phyloP scores from a whole-genome alignment of 1,139 yeast genomes.

The Protomyces inundatus region DNA sequence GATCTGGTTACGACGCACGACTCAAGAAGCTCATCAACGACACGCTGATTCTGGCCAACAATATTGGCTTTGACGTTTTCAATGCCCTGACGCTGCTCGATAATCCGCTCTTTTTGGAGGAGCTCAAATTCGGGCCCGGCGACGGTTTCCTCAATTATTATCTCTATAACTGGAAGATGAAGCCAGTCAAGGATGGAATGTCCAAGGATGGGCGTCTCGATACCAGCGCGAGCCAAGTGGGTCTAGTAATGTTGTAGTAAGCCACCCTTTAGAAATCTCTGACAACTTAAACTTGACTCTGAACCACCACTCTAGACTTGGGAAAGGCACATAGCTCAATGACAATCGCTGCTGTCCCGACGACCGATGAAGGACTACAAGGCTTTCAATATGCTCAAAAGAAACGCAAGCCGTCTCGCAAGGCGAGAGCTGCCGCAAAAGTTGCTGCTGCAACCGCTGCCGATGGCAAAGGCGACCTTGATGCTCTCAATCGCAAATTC shows the following conservation, averaged over 20 bases:
- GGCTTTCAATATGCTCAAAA: slow-evolving; percentile 13
- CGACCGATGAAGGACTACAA: slow-evolving; percentile 5
- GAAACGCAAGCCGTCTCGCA: neutral
- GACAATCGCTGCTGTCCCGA: neutral
- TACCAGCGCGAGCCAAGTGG: slow-evolving; percentile 7
- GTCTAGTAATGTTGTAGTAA: slow-evolving; percentile 17
- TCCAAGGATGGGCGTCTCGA: slow-evolving; percentile 17
- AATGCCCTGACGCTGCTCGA: slow-evolving; percentile 90
- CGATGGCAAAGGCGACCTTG: neutral
- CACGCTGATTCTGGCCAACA: slow-evolving; percentile 70
- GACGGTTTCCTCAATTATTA: slow-evolving; percentile 90
- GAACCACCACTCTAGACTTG: neutral
- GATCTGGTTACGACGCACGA: slow-evolving; percentile 49
- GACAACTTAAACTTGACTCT: no score
- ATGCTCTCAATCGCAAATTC: neutral
- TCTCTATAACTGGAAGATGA: slow-evolving; percentile 77
- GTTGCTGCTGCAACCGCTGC: neutral
- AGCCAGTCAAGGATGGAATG: slow-evolving; percentile 25
- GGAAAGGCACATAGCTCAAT: neutral
- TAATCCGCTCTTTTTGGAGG: slow-evolving; percentile 72
- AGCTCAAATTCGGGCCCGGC: slow-evolving; percentile 85
- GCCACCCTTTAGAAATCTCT: neutral
- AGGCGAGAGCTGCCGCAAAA: neutral
- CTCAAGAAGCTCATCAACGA: slow-evolving; percentile 60
- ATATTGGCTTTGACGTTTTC: slow-evolving; percentile 73